Evolutionary conservation across 495 filamentous ascomycete species (phyloP).

Genomic region (Mytilinidion resinicola): DNA sequence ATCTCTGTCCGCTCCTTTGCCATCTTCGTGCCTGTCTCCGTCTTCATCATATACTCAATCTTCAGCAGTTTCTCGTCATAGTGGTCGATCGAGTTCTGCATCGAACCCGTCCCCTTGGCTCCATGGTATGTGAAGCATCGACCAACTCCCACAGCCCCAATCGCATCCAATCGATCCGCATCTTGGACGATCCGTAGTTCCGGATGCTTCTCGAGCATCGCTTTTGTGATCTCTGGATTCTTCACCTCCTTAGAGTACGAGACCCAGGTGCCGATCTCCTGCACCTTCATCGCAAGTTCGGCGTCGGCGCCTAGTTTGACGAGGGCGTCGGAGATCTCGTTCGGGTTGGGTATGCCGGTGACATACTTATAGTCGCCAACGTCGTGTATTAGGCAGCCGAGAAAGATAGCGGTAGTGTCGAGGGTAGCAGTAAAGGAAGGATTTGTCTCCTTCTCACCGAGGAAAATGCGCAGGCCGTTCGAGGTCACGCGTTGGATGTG

Average conservation of each 20-base stretch:
- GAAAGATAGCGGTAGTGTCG: conserved; percentile 55
- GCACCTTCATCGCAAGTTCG: conserved; percentile 55
- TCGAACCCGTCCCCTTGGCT: conserved; percentile 33
- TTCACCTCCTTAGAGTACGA: conserved; percentile 70
- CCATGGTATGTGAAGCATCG: conserved; percentile 70
- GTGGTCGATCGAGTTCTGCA: not conserved
- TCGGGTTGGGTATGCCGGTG: conserved; percentile 41
- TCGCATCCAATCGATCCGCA: conserved; percentile 80
- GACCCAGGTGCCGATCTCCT: conserved; percentile 64
- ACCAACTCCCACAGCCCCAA: conserved; percentile 76
- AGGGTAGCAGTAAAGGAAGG: conserved; percentile 28
- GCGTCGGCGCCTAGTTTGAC: conserved; percentile 47
- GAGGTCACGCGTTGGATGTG: conserved; percentile 76
- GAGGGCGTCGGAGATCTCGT: conserved; percentile 53
- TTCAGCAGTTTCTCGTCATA: not conserved
- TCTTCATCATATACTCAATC: not conserved
- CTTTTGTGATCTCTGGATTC: conserved; percentile 40
- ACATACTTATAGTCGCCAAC: conserved; percentile 82
- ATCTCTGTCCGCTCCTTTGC: not conserved
- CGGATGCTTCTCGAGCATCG: conserved; percentile 52
- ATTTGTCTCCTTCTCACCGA: conserved; percentile 37
- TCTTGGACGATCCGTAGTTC: conserved; percentile 84
- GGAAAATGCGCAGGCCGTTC: conserved; percentile 58
- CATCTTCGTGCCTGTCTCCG: not conserved
- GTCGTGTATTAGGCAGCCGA: conserved; percentile 71